Base-by-base conservation (phyloP, 2,329 filamentous ascomycete species). In the Penicillium aurantiogriseum region DNA sequence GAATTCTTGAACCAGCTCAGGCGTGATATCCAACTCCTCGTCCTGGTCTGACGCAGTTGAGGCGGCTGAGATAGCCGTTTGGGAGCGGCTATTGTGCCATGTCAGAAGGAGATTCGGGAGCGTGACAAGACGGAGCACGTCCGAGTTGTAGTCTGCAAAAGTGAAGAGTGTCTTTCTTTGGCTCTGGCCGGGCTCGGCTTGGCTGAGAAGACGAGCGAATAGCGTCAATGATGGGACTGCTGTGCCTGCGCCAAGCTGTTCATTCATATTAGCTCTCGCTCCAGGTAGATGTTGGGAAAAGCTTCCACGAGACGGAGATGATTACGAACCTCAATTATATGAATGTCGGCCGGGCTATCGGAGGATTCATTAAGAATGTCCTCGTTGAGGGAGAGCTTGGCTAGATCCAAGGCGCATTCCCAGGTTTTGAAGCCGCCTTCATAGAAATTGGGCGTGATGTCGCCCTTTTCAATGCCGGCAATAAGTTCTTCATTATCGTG, bases 401-500 rank as follows among this genome's bases (percentile, higher is more conserved):
- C 84, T 13, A 88, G 77, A 64, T 88, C 85, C 42, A 86, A 63
- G 11, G 83, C 81, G 70, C 85, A 87, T 72, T 88, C 85, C 85
- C 85, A 88, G 19, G 85, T 88, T 68, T 88, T 88, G 74, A 87
- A 87, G 5, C 85, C 85, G 60, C 85, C 85, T 74, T 88, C 85
- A 68, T 88, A 88, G 65, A 88, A 75, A 59, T 83, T 82, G 27
- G 83, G 81, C 44, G 79, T 79, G 53, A 88, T 78, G 65, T 87
- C 85, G 3, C 82, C 81, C 53, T 81, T 76, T 51, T 81, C 78
- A 4, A 86, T 75, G 9, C 81, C 79, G 1, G 76, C 69, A 39
- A 80, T 73, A 23, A 81, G 69, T 36, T 72, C 69, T 38, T 79
- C 76, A 54, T 78, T 79, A 23, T 73, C 69, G 23, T 77, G 70